Evolutionary conservation across 441 rosid species (phyloP), one percentile per base, ranked within the genome.

Genomic region (Arabidopsis lyrata): DNA sequence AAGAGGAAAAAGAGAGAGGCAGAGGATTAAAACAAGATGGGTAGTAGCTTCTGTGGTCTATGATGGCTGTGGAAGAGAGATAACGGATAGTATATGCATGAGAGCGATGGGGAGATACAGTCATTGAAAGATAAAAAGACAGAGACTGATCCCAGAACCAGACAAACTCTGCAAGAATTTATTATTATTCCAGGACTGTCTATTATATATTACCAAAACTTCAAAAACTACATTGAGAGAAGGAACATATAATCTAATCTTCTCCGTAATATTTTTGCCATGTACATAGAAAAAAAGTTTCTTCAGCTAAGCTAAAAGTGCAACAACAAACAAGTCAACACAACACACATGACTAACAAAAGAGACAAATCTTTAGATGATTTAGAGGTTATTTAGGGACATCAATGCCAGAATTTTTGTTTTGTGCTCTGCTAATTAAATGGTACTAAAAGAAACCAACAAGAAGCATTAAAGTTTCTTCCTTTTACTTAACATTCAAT

Each of bases 1-100:
- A 64, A 57, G 48, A 64, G 31, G 13, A 61, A 57, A 31, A 47
- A 73, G 47, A 50, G 78, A 63, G 79, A 70, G 76, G 67, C 41
- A 31, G 76, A 70, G 76, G 29, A 56, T 63, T 64, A 65, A 64
- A 63, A 70, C 55, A 70, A 76, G 50, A 70, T 38, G 61, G 75
- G 1, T 70, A 50, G 42, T 65, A 22, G 29, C 68, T 71, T 77
- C 6, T 77, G 77, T 77, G 80, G 80, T 71, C 32, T 60, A 49
- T 65, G 72, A 77, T 77, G 68, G 76, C 42, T 65, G 67, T 56
- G 49, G 62, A 76, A 70, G 80, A 76, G 72, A 76, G 76, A 76
- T 71, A 77, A 66, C 76, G 73, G 68, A 42, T 77, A 77, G 80
- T 71, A 47, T 77, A 65, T 71, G 68, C 80, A 71, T 77, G 76